phyloP scores from a whole-genome alignment of 768 basidiomycete genomes.

The Leccinellum luteum region DNA sequence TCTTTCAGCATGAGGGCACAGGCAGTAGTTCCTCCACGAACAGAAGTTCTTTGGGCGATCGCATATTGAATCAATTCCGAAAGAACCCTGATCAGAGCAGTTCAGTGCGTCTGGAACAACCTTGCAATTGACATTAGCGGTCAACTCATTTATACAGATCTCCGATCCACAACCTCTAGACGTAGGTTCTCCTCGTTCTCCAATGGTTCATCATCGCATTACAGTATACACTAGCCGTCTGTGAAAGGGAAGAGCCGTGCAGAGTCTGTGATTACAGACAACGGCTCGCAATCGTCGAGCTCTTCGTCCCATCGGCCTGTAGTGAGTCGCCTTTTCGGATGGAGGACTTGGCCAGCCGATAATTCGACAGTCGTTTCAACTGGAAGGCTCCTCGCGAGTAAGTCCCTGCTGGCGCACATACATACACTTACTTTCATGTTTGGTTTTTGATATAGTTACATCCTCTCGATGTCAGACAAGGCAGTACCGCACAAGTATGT shows the following conservation, averaged over 20 bases:
- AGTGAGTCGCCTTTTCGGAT: neutral
- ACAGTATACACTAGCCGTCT: constrained; percentile 2
- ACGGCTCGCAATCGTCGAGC: neutral
- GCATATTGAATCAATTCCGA: neutral
- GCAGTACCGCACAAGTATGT: neutral
- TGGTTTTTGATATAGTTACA: neutral
- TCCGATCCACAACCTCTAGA: neutral
- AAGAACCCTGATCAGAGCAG: neutral
- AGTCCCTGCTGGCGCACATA: neutral
- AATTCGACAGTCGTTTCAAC: neutral
- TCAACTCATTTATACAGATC: neutral
- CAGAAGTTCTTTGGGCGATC: neutral
- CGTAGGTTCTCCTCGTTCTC: constrained; percentile 3
- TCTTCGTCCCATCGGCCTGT: neutral
- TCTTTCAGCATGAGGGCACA: neutral
- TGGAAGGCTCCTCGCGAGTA: constrained; percentile 1
- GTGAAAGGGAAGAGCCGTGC: neutral
- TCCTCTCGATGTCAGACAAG: neutral
- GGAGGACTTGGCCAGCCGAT: neutral
- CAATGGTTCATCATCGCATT: neutral
- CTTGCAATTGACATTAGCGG: neutral
- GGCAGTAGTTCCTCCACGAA: neutral
- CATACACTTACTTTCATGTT: neutral
- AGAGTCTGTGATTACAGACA: neutral
- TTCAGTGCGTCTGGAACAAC: constrained; percentile 1